Conservation (phyloP, 176 grass and related monocot genomes). For the Ensete ventricosum region DNA sequence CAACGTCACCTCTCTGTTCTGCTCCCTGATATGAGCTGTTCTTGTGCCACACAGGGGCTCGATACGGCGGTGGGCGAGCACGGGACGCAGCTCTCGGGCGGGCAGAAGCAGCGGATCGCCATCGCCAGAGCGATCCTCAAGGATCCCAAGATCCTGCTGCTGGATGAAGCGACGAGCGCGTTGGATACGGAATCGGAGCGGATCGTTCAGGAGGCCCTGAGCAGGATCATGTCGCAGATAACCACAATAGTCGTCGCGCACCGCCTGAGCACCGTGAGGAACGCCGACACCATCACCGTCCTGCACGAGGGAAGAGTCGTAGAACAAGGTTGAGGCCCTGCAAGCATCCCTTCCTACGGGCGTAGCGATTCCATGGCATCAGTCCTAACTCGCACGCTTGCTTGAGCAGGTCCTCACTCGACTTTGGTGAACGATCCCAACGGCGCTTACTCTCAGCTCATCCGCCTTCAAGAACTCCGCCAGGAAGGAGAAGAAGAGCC, state of each 20-base stretch:
- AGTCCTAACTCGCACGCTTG: background rate
- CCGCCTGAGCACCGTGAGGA: constrained; percentile 77
- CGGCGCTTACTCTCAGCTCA: constrained; percentile 69
- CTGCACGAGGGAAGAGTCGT: constrained; percentile 75
- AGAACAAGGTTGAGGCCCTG: constrained; percentile 50
- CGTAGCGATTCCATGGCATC: background rate
- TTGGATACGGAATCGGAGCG: constrained; percentile 79
- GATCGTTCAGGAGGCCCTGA: constrained; percentile 74
- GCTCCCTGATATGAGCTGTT: constrained; percentile 4
- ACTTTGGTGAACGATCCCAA: constrained; percentile 45
- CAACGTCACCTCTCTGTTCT: background rate
- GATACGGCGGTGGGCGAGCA: constrained; percentile 80
- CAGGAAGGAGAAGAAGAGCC: constrained; percentile 17
- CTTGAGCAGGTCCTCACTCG: constrained; percentile 49
- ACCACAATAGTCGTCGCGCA: constrained; percentile 89
- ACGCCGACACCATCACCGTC: constrained; percentile 66
- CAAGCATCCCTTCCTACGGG: background rate
- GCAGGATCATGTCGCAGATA: constrained; percentile 61
- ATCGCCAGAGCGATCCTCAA: constrained; percentile 85
- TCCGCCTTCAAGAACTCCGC: constrained; percentile 51
- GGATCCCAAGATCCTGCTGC: constrained; percentile 68
- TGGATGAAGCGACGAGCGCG: constrained; percentile 92
- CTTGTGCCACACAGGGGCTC: constrained; percentile 38
- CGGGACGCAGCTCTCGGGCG: constrained; percentile 76
- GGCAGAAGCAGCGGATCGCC: constrained; percentile 90